Percentiles rank a stretch among this genome's conserved stretches.
These are phyloP conservation scores for Lentinula novae-zelandiae DNA, from an alignment of 1,284 basidiomycete species.

Conservation along the genomic window DNA sequence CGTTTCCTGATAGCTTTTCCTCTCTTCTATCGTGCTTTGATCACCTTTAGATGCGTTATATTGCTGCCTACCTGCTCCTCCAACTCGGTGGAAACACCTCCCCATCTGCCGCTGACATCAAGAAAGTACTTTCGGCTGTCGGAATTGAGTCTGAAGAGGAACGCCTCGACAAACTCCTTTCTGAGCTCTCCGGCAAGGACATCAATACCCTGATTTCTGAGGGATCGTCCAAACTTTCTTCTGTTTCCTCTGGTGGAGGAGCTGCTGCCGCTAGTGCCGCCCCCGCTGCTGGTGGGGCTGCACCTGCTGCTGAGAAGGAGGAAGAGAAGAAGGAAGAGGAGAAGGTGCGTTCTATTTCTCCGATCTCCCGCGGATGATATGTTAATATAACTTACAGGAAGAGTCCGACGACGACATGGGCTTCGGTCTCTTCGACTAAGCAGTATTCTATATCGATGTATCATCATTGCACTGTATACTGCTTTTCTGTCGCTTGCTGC, in stretches of 20 bases:
- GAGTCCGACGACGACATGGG: slow-evolving; percentile 91
- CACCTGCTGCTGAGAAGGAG: slow-evolving; percentile 59
- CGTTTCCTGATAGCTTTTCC: neutral
- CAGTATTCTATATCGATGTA: neutral
- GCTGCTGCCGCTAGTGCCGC: slow-evolving; percentile 89
- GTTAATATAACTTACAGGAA: slow-evolving; percentile 44
- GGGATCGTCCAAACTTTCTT: slow-evolving; percentile 38
- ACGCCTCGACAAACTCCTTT: slow-evolving; percentile 83
- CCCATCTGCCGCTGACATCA: slow-evolving; percentile 89
- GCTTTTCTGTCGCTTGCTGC: neutral
- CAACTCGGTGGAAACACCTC: slow-evolving; percentile 90
- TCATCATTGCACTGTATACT: neutral
- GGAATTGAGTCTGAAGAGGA: slow-evolving; percentile 89
- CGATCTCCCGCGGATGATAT: too few relatives aligned
- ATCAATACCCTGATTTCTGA: slow-evolving; percentile 91
- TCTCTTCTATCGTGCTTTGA: neutral
- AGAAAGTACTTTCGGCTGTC: slow-evolving; percentile 82
- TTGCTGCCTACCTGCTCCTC: slow-evolving; percentile 98
- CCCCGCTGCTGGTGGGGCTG: slow-evolving; percentile 43
- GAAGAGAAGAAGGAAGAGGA: slow-evolving; percentile 84
- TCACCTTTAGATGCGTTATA: slow-evolving; percentile 79
- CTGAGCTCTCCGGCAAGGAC: slow-evolving; percentile 93
- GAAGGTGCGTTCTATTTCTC: slow-evolving; percentile 47
- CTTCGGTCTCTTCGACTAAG: slow-evolving; percentile 92
- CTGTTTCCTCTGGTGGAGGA: slow-evolving; percentile 48